These are phyloP conservation scores for Penicillium dipodomyicola DNA, from an alignment of 495 filamentous ascomycete genomes.

Conservation along the genomic window DNA sequence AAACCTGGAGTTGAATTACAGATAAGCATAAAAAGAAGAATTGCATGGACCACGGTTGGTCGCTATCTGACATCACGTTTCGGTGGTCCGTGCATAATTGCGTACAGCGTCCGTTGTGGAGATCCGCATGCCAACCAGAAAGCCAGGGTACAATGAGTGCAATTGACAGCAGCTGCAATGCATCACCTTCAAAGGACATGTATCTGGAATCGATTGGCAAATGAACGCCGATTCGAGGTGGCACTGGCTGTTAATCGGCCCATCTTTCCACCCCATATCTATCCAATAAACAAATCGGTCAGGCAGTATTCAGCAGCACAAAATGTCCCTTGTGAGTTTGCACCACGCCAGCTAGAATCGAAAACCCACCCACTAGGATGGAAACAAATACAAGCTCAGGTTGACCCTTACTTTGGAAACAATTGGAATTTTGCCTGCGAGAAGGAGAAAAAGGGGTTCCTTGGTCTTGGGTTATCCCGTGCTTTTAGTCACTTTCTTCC, in stretches of 20 bases:
- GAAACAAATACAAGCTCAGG: conserved; percentile 17
- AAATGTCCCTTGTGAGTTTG: conserved; percentile 7
- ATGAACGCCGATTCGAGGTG: neutral
- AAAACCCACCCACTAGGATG: conserved; percentile 21
- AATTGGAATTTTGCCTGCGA: conserved; percentile 22
- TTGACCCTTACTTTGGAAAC: conserved; percentile 21
- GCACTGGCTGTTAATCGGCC: neutral
- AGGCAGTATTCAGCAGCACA: conserved; percentile 7
- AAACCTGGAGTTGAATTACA: neutral
- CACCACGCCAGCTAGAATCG: conserved; percentile 14
- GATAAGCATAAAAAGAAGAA: conserved; percentile 8
- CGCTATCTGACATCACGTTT: conserved; percentile 6
- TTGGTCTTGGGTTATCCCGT: conserved; percentile 21
- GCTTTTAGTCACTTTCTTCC: conserved; percentile 24
- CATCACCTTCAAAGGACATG: neutral
- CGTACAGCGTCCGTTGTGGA: neutral
- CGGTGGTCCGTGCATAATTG: conserved; percentile 5
- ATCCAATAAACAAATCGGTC: neutral
- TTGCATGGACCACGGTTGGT: neutral
- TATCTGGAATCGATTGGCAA: neutral
- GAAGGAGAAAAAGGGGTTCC: conserved; percentile 19
- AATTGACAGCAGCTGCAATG: neutral
- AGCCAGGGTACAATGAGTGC: neutral
- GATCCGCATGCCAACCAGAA: neutral
- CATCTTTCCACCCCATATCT: neutral